Base-by-base conservation (phyloP, 768 basidiomycete genomes). In the Amanita fuliginea region DNA sequence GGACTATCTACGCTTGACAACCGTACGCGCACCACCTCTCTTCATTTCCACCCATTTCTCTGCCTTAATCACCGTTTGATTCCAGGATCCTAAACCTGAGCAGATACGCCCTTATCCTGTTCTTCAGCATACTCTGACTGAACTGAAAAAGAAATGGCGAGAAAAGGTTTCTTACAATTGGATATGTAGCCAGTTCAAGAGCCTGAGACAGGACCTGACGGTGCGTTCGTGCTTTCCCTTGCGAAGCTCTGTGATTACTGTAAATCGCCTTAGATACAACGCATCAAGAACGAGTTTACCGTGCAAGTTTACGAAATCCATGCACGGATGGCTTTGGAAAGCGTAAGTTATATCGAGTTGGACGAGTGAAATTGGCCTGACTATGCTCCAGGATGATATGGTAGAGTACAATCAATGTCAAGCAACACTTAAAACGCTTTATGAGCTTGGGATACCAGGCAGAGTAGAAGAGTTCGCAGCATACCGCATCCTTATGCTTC, bases 401-500 rank as follows among this genome's bases (percentile, higher is more conserved):
- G 93, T 96, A 56, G 96, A 99, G 77, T 98, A 95, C 63, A 98
- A 96, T 65, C 89, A 94, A 65, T 99, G 96, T 67, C 93, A 97
- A 65, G 86, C 86, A 26, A 86, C 89, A 55, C 70, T 98, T 39
- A 86, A 85, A 60, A 77, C 78, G 45, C 78, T 99, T 21, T 98
- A 99, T 65, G 93, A 95, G 55, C 80, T 94, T 50, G 93, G 93
- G 36, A 82, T 99, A 46, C 80, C 83, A 42, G 96, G 94, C 46
- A 87, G 89, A 62, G 85, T 85, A 8, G 89, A 95, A 61, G 96
- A 99, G 67, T 99, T 98, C 60, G 81, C 94, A 11, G 95, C 93
- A 46, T 99, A 99, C 64, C 89, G 92, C 42, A 96, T 99, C 61
- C 78, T 99, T 44, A 93, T 97, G 80, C 75, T 98, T 18, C 64